Percentiles rank a stretch among this genome's conserved stretches.
These are phyloP conservation scores for Lipomyces starkeyi DNA, from an alignment of 805 yeast genomes.

Conservation along the genomic window DNA sequence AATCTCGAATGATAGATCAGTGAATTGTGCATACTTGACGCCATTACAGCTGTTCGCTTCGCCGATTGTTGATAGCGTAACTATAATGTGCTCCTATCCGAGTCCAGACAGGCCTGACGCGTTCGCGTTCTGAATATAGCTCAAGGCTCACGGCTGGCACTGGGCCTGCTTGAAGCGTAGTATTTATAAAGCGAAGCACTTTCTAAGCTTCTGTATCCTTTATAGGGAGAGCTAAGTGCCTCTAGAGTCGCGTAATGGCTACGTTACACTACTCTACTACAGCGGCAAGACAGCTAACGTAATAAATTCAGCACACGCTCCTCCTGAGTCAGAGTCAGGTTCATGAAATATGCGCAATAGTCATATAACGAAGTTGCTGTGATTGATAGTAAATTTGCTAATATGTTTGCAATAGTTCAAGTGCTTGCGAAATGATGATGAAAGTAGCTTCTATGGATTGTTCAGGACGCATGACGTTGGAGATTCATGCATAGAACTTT, in stretches of 20 bases:
- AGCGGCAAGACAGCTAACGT: not conserved
- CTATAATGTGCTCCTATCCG: slow-evolving; percentile 42
- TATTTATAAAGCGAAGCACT: slow-evolving; percentile 67
- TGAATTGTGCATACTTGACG: slow-evolving; percentile 2
- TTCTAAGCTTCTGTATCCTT: slow-evolving; percentile 70
- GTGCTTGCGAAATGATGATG: not conserved
- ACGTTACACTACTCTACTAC: slow-evolving; percentile 7
- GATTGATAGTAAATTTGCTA: not conserved
- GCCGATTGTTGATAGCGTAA: not conserved
- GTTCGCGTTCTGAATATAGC: not conserved
- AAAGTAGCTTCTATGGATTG: not conserved
- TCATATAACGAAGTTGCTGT: not conserved
- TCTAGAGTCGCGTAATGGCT: slow-evolving; percentile 1
- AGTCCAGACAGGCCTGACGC: not conserved
- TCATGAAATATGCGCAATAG: not conserved
- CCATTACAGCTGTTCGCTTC: not conserved
- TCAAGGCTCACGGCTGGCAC: slow-evolving; percentile 49
- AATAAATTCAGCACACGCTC: not conserved
- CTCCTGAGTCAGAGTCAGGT: not conserved
- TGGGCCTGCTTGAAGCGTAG: slow-evolving; percentile 67
- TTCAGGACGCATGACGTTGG: not conserved
- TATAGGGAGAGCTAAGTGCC: not conserved
- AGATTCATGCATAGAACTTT: not conserved
- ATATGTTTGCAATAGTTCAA: not conserved
- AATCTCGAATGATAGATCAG: not conserved